These are phyloP conservation scores for Silene latifolia DNA, from an alignment of 148 eudicot species.

Conservation along the genomic window DNA sequence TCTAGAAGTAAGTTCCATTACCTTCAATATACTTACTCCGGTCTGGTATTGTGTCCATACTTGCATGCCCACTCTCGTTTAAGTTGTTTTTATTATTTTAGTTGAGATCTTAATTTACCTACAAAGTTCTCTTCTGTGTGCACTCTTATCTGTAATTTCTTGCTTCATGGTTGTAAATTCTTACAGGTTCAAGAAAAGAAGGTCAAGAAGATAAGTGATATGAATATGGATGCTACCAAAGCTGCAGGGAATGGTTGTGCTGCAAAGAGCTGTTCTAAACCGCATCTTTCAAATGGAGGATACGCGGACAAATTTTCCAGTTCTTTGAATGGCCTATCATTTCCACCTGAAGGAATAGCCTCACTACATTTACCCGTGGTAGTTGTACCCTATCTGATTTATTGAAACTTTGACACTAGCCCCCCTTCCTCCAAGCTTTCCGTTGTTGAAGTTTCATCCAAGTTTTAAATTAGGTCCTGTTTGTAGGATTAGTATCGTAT, in stretches of 20 bases:
- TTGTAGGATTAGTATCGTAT: neutral
- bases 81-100: neutral
- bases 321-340: conserved; percentile 34
- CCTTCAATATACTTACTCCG: neutral
- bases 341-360: conserved; percentile 44
- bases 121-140: neutral
- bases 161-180: conserved; percentile 12
- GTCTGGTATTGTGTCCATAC: neutral
- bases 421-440: neutral
- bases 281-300: conserved; percentile 53
- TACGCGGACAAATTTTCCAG: conserved; percentile 32
- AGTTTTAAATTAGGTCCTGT: neutral
- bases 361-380: conserved; percentile 72
- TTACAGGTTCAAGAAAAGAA: conserved; percentile 78
- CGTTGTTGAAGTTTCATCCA: neutral
- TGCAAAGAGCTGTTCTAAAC: conserved; percentile 38
- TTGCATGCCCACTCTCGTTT: neutral
- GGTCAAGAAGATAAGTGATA: conserved; percentile 63
- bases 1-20: neutral
- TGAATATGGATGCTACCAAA: conserved; percentile 54
- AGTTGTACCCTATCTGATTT: conserved; percentile 42
- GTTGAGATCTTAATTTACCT: neutral
- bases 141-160: neutral
- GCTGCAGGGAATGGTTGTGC: conserved; percentile 47
- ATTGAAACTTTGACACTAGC: neutral